Evolutionary conservation across 176 grass and related monocot species (phyloP).

Genomic region (Raddia distichophylla): DNA sequence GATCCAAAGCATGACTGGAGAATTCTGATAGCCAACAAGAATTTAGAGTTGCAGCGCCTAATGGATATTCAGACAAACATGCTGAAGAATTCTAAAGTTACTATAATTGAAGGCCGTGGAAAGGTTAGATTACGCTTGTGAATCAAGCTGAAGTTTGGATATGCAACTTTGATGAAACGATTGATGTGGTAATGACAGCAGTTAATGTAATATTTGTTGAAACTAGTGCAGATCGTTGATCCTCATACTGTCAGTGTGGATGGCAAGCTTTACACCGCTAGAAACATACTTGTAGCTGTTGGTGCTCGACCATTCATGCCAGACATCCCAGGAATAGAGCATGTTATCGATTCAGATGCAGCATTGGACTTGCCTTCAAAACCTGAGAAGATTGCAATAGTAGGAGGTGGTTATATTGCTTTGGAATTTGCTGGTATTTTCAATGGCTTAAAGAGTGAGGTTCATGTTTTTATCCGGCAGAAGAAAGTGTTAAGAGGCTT

Average conservation of each 20-base stretch:
- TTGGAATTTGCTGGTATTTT: conserved; percentile 86
- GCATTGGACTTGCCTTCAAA: conserved; percentile 71
- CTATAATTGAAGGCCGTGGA: conserved; percentile 82
- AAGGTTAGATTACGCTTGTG: conserved; percentile 50
- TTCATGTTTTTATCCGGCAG: conserved; percentile 88
- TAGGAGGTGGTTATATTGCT: conserved; percentile 87
- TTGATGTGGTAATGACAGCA: not conserved
- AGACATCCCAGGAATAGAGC: conserved; percentile 74
- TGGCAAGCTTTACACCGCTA: conserved; percentile 75
- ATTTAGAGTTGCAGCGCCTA: conserved; percentile 73
- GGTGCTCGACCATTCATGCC: conserved; percentile 64
- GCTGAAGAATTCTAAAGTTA: conserved; percentile 66
- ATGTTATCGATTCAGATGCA: conserved; percentile 76
- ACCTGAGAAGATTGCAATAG: conserved; percentile 82
- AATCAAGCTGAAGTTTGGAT: not conserved
- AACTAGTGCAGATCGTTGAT: conserved; percentile 60
- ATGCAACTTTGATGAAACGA: not conserved
- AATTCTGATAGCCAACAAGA: conserved; percentile 84
- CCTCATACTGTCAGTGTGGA: conserved; percentile 71
- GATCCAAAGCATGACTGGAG: conserved; percentile 77
- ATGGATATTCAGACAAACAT: conserved; percentile 69
- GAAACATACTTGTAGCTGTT: conserved; percentile 78
- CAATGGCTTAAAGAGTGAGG: conserved; percentile 76
- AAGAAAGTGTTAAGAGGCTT: conserved; percentile 82
- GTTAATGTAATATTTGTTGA: not conserved